Conservation (phyloP, 495 filamentous ascomycete species). For the Daldinia concentrica region DNA sequence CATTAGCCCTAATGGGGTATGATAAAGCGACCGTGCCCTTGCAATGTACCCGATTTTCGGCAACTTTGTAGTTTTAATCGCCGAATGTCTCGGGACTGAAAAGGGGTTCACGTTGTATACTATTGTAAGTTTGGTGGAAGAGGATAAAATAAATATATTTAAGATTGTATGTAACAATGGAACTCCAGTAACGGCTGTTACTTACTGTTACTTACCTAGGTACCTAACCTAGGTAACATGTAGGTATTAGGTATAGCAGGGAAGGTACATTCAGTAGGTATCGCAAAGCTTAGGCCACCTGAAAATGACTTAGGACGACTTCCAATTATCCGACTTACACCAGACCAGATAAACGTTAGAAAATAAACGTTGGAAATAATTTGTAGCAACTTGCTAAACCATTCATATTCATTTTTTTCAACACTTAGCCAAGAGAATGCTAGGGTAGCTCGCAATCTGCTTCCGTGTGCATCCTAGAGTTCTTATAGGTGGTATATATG, state of each 20-base stretch:
- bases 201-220: too few species aligned
- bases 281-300: background rate
- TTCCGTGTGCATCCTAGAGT: slow-evolving; percentile 11
- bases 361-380: background rate
- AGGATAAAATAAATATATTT: background rate
- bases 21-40: slow-evolving; percentile 28
- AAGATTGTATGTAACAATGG: background rate
- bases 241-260: background rate
- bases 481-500: background rate
- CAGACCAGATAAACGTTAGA: background rate
- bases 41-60: slow-evolving; percentile 12
- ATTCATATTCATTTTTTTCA: background rate
- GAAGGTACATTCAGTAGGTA: background rate
- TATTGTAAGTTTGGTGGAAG: background rate
- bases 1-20: slow-evolving; percentile 24
- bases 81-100: background rate
- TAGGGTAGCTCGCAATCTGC: slow-evolving; percentile 36
- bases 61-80: background rate
- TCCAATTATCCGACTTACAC: background rate
- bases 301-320: background rate
- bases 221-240: too few species aligned
- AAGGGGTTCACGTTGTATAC: background rate
- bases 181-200: background rate
- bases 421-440: slow-evolving; percentile 1
- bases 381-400: background rate